Conservation (phyloP, 768 basidiomycete species). For the Russula olivacea region DNA sequence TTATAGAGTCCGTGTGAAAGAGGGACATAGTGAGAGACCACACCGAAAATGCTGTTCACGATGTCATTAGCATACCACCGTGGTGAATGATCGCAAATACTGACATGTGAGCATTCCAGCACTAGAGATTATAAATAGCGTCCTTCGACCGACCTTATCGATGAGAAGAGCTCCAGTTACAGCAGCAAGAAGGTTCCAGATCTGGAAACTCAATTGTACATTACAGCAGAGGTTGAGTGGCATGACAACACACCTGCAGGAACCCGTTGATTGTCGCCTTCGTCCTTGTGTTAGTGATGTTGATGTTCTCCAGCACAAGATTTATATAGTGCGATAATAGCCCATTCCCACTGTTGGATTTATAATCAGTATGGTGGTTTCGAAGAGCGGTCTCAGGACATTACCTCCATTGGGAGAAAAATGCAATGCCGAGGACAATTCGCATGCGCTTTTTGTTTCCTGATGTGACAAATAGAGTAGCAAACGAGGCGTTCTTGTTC, state of each 20-base stretch:
- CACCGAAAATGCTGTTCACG: conserved; percentile 41
- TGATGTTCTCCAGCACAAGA: conserved; percentile 58
- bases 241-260: conserved; percentile 41
- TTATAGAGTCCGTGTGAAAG: conserved; percentile 30
- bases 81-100: conserved; percentile 19
- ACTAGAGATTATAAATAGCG: conserved; percentile 61
- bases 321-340: conserved; percentile 72
- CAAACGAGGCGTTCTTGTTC: conserved; percentile 43
- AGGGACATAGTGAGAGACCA: conserved; percentile 51
- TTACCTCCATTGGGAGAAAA: conserved; percentile 74
- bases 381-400: conserved; percentile 11
- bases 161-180: conserved; percentile 56
- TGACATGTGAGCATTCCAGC: conserved; percentile 51
- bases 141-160: conserved; percentile 61
- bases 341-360: conserved; percentile 51
- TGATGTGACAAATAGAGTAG: conserved; percentile 49
- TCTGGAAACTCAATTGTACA: conserved; percentile 29
- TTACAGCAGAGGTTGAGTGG: background rate
- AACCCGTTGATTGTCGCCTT: conserved; percentile 59
- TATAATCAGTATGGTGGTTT: background rate
- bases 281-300: conserved; percentile 46
- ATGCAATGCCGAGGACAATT: conserved; percentile 57
- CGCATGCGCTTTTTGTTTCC: conserved; percentile 67
- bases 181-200: conserved; percentile 61
- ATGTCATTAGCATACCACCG: background rate